phyloP scores from a whole-genome alignment of 1,284 basidiomycete genomes.

The Entoloma clypeatum region DNA sequence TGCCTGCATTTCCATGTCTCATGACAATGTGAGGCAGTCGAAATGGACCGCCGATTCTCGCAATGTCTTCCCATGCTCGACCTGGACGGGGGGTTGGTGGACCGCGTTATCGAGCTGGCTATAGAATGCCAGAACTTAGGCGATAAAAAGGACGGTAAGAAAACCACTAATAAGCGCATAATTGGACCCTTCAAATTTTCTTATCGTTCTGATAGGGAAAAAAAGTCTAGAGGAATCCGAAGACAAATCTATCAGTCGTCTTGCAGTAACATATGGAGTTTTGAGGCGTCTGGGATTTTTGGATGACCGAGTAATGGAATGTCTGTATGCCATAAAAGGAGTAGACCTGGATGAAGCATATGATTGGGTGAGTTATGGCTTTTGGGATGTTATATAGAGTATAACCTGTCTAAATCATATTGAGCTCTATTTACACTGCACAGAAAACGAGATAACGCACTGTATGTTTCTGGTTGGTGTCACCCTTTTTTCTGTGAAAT shows the following conservation, averaged over 20 bases:
- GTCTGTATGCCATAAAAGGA: constrained; percentile 58
- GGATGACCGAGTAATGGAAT: constrained; percentile 66
- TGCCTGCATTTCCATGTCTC: neutral
- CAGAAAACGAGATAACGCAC: constrained; percentile 55
- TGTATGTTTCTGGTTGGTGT: neutral
- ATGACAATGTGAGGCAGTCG: constrained; percentile 61
- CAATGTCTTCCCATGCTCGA: constrained; percentile 64
- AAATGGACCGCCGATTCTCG: constrained; percentile 79
- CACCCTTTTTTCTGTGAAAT: neutral
- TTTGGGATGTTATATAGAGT: no score
- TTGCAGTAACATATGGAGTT: constrained; percentile 80
- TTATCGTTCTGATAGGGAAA: constrained; percentile 26
- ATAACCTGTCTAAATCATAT: constrained; percentile 11
- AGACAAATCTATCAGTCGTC: constrained; percentile 70
- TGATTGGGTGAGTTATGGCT: constrained; percentile 85
- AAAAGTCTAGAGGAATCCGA: constrained; percentile 47
- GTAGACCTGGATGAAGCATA: constrained; percentile 88
- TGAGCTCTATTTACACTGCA: constrained; percentile 69
- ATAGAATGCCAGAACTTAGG: constrained; percentile 35
- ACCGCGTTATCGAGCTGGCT: constrained; percentile 57
- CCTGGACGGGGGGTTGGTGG: constrained; percentile 56
- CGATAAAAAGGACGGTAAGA: constrained; percentile 32
- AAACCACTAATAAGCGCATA: neutral
- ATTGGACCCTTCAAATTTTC: constrained; percentile 2
- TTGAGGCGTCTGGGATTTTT: constrained; percentile 84